Evolutionary conservation across 2,329 filamentous ascomycete genomes (phyloP).

Genomic region (Trichophyton benhamiae): DNA sequence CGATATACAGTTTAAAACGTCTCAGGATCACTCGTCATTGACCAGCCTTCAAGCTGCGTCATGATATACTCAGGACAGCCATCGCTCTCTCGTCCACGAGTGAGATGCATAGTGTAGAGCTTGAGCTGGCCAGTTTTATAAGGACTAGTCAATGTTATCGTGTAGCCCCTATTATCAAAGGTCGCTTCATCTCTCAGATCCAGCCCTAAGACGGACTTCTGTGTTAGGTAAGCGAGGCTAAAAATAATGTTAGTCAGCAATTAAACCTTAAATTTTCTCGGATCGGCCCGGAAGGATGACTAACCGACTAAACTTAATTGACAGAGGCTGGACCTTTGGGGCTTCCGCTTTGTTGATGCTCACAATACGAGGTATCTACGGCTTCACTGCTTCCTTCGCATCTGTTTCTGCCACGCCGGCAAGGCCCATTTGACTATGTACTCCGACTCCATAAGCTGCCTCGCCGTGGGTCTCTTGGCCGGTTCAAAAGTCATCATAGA

Average conservation of each 20-base stretch:
- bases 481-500: conserved; percentile 17
- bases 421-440: conserved; percentile 17
- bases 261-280: no score
- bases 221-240: no score
- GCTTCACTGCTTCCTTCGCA: neutral
- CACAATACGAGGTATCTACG: no score
- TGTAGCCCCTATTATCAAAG: conserved; percentile 18
- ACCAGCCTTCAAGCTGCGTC: conserved; percentile 3
- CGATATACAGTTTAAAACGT: conserved; percentile 20
- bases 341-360: no score
- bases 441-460: conserved; percentile 14
- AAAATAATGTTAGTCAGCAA: no score
- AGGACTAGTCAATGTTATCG: conserved; percentile 18
- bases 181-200: conserved; percentile 22
- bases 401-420: conserved; percentile 16
- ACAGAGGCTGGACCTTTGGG: no score
- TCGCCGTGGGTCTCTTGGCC: conserved; percentile 12
- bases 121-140: conserved; percentile 8
- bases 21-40: conserved; percentile 12
- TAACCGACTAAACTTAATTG: no score
- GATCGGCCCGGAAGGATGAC: no score
- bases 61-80: conserved; percentile 6
- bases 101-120: conserved; percentile 5
- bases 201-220: conserved; percentile 16
- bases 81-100: neutral